phyloP scores from a whole-genome alignment of 768 basidiomycete genomes.

The Mycena vitilis region DNA sequence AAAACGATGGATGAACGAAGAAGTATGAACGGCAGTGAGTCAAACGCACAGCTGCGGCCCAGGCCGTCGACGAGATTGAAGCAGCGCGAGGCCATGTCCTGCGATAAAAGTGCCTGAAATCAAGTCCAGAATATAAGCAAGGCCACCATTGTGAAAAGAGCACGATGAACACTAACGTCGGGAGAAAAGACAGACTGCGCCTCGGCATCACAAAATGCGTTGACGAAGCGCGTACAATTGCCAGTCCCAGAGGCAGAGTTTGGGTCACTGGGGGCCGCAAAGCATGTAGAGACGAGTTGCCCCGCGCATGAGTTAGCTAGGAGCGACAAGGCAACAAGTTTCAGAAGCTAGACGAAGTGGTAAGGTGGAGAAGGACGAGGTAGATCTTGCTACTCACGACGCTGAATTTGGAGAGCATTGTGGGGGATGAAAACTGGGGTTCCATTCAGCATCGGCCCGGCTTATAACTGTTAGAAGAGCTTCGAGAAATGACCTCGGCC shows the following conservation, averaged over 20 bases:
- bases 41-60: constrained; percentile 19
- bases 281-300: constrained; percentile 26
- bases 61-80: constrained; percentile 18
- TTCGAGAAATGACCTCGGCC: constrained; percentile 10
- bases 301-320: constrained; percentile 17
- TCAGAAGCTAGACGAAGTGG: constrained; percentile 18
- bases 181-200: constrained; percentile 23
- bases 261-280: constrained; percentile 22
- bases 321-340: constrained; percentile 17
- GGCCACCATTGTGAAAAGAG: not conserved
- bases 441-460: constrained; percentile 12
- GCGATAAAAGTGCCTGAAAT: constrained; percentile 25
- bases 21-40: not conserved
- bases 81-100: constrained; percentile 29
- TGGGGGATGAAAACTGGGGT: constrained; percentile 14
- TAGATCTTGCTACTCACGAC: constrained; percentile 21
- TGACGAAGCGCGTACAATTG: constrained; percentile 27
- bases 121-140: constrained; percentile 7
- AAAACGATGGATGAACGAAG: constrained; percentile 16
- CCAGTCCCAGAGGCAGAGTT: constrained; percentile 19
- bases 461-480: constrained; percentile 18
- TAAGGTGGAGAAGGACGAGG: constrained; percentile 10
- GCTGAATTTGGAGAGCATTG: constrained; percentile 24
- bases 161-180: constrained; percentile 22
- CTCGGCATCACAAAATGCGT: constrained; percentile 27